A percentile compares a stretch with the other conserved stretches of the same genome.
These are phyloP conservation scores for Erysimum pusillum DNA, from an alignment of 441 rosid genomes.

Conservation along the genomic window DNA sequence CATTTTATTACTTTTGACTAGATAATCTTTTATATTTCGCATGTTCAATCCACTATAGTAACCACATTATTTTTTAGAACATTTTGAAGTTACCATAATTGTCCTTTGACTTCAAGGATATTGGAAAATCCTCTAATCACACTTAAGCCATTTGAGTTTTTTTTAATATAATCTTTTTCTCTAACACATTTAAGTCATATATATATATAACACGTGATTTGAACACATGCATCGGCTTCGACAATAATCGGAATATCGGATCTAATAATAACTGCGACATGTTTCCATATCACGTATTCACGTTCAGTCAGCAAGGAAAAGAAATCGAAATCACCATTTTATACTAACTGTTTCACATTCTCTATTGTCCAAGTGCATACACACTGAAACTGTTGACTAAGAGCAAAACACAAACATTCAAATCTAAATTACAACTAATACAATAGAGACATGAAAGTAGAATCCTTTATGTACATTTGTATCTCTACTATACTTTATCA, in stretches of 20 bases:
- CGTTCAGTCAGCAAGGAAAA: slow-evolving; percentile 3
- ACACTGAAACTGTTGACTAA: slow-evolving; percentile 18
- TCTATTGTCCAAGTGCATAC: slow-evolving; percentile 14
- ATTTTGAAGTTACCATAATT: neutral
- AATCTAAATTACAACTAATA: slow-evolving; percentile 34
- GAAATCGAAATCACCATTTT: slow-evolving; percentile 1
- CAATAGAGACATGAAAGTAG: slow-evolving; percentile 11
- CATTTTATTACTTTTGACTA: neutral
- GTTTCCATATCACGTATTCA: slow-evolving; percentile 9
- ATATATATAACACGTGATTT: slow-evolving; percentile 4
- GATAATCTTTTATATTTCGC: slow-evolving; percentile 33
- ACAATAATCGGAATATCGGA: neutral
- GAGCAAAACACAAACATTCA: slow-evolving; percentile 44
- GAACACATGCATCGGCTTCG: neutral
- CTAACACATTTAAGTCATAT: neutral
- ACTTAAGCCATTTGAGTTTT: neutral
- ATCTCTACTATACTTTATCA: slow-evolving; percentile 8
- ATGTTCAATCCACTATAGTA: slow-evolving; percentile 28
- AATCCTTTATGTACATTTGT: slow-evolving; percentile 37
- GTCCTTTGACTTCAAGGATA: slow-evolving; percentile 26
- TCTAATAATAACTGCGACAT: neutral
- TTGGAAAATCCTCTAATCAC: slow-evolving; percentile 18
- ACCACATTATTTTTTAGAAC: neutral
- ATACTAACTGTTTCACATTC: slow-evolving; percentile 9
- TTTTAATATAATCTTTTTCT: neutral